phyloP scores from a whole-genome alignment of 805 yeast genomes.

The Millerozyma miso region DNA sequence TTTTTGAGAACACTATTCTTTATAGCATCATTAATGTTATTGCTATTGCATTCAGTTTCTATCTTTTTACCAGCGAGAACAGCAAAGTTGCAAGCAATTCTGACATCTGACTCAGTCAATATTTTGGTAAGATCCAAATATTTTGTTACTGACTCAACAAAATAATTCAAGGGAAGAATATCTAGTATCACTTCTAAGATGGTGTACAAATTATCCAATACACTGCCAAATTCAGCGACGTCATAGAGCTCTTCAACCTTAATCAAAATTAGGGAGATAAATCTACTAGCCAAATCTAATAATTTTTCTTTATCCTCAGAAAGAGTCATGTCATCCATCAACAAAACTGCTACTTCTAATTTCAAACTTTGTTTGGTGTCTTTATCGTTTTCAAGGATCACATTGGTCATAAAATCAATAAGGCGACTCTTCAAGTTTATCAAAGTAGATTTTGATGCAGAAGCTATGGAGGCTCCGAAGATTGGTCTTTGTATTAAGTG shows the following conservation, averaged over 20 bases:
- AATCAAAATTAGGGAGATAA: constrained; percentile 31
- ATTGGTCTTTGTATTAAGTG: constrained; percentile 50
- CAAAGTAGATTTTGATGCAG: constrained; percentile 47
- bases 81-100: constrained; percentile 59
- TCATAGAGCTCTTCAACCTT: constrained; percentile 34
- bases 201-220: constrained; percentile 35
- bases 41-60: constrained; percentile 56
- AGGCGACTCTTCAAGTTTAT: constrained; percentile 45
- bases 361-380: constrained; percentile 32
- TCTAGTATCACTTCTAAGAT: constrained; percentile 61
- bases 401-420: constrained; percentile 53
- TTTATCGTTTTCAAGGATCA: constrained; percentile 30
- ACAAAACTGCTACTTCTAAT: constrained; percentile 48
- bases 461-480: constrained; percentile 57
- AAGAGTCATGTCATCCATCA: constrained; percentile 39
- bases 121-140: constrained; percentile 29
- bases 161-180: constrained; percentile 70
- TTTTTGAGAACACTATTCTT: constrained; percentile 49
- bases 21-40: constrained; percentile 34
- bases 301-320: constrained; percentile 24
- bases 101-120: constrained; percentile 38
- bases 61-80: constrained; percentile 63
- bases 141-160: constrained; percentile 54
- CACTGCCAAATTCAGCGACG: constrained; percentile 9
- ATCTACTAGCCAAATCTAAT: constrained; percentile 29